Evolutionary conservation across 179 eudicot species (phyloP).

Genomic region (Camellia oleifera): DNA sequence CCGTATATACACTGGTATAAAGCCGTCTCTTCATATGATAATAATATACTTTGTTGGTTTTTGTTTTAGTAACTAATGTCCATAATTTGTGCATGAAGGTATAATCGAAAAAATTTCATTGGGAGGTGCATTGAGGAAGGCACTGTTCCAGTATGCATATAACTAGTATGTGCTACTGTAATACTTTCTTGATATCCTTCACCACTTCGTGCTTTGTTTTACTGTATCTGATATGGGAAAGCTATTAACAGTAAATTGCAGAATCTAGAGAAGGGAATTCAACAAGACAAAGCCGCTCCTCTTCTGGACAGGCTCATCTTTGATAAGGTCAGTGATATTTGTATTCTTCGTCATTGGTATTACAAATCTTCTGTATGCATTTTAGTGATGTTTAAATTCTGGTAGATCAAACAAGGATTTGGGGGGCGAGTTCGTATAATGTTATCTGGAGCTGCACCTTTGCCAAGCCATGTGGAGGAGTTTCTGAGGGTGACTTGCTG

Average conservation of each 20-base stretch:
- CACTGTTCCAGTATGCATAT: slow-evolving; percentile 58
- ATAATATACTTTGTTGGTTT: not conserved
- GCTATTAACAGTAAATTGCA: slow-evolving; percentile 61
- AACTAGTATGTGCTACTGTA: slow-evolving; percentile 6
- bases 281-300: slow-evolving; percentile 88
- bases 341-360: not conserved
- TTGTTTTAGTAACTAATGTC: slow-evolving; percentile 3
- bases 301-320: slow-evolving; percentile 81
- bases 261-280: slow-evolving; percentile 84
- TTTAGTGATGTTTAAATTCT: not conserved
- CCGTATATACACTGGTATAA: slow-evolving; percentile 75
- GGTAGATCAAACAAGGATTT: slow-evolving; percentile 80
- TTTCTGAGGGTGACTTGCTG: slow-evolving; percentile 88
- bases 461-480: slow-evolving; percentile 89
- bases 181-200: slow-evolving; percentile 17
- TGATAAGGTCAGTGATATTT: slow-evolving; percentile 64
- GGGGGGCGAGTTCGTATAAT: slow-evolving; percentile 84
- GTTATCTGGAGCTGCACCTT: slow-evolving; percentile 95
- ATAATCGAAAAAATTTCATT: slow-evolving; percentile 60
- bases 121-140: slow-evolving; percentile 67
- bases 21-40: not conserved
- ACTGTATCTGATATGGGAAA: slow-evolving; percentile 9
- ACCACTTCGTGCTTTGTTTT: not conserved
- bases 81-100: slow-evolving; percentile 42
- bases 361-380: not conserved